These are phyloP conservation scores for Tetrapisispora iriomotensis DNA, from an alignment of 805 yeast genomes.

Conservation along the genomic window DNA sequence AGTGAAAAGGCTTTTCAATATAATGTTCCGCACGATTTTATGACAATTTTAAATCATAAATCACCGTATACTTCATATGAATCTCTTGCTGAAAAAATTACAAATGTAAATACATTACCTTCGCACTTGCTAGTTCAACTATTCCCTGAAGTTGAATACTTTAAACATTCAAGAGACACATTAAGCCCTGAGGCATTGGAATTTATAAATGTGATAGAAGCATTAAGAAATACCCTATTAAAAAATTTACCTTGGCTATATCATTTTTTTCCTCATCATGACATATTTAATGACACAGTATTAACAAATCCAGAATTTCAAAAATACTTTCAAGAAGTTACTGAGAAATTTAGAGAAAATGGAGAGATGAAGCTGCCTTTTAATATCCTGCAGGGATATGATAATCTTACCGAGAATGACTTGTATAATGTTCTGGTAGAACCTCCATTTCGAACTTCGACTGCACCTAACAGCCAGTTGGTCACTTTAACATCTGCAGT, in stretches of 20 bases:
- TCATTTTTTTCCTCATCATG: conserved; percentile 25
- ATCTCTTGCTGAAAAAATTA: not conserved
- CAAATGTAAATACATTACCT: conserved; percentile 7
- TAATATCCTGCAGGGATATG: conserved; percentile 9
- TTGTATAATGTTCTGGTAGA: conserved; percentile 10
- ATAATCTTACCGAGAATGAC: conserved; percentile 4
- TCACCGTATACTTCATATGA: conserved; percentile 8
- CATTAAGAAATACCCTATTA: conserved; percentile 17
- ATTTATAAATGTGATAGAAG: conserved; percentile 17
- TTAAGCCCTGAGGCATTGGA: conserved; percentile 11
- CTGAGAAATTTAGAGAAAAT: not conserved
- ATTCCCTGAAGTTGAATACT: conserved; percentile 25
- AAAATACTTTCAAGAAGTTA: conserved; percentile 12
- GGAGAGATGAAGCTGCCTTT: conserved; percentile 4
- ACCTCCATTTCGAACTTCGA: conserved; percentile 4
- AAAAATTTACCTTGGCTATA: conserved; percentile 21
- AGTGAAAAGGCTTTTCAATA: conserved; percentile 11
- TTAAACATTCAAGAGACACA: conserved; percentile 8
- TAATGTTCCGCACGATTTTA: conserved; percentile 19
- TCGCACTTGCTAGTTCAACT: conserved; percentile 15
- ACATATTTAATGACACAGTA: conserved; percentile 18
- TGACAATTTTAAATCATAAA: conserved; percentile 14
- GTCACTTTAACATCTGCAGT: not conserved
- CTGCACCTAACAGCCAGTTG: not conserved
- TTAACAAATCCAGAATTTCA: conserved; percentile 19